Evolutionary conservation across 169 alveolate species (phyloP).

Genomic region (Plasmodium gallinaceum): DNA sequence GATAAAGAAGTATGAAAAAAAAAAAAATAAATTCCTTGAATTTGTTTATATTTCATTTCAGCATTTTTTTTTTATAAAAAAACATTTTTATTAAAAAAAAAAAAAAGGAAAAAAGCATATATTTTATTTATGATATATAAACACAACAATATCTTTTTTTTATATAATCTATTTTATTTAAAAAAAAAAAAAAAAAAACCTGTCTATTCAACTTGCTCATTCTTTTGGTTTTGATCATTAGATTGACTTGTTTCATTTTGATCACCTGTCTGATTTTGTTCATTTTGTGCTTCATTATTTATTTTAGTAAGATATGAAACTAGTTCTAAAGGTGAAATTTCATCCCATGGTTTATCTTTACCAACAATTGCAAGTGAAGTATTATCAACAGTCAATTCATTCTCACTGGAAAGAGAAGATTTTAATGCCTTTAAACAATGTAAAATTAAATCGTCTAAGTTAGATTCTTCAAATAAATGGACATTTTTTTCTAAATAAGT

Average conservation of each 20-base stretch:
- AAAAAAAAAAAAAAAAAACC: background rate
- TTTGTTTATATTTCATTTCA: constrained; percentile 10
- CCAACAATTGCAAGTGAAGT: constrained; percentile 91
- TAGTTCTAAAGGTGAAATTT: constrained; percentile 27
- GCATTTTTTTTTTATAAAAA: too few species aligned
- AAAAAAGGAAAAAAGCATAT: background rate
- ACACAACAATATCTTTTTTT: background rate
- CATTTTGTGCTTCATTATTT: constrained; percentile 25
- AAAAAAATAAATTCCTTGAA: constrained; percentile 34
- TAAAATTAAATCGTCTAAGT: constrained; percentile 86
- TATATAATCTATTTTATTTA: background rate
- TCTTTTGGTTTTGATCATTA: background rate
- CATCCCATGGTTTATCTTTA: constrained; percentile 83
- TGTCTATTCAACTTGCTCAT: constrained; percentile 1
- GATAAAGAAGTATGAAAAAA: constrained; percentile 10
- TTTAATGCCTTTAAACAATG: constrained; percentile 94
- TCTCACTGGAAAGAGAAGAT: constrained; percentile 92
- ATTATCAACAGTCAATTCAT: constrained; percentile 90
- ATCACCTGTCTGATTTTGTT: constrained; percentile 10
- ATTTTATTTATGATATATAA: background rate
- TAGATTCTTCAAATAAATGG: constrained; percentile 87
- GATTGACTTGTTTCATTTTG: constrained; percentile 13
- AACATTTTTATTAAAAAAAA: background rate
- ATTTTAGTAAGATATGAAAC: constrained; percentile 36
- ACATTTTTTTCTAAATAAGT: constrained; percentile 96